Evolutionary conservation across 2,329 filamentous ascomycete genomes (phyloP), one percentile per base, ranked within the genome.

Genomic region (Massarina eburnea): DNA sequence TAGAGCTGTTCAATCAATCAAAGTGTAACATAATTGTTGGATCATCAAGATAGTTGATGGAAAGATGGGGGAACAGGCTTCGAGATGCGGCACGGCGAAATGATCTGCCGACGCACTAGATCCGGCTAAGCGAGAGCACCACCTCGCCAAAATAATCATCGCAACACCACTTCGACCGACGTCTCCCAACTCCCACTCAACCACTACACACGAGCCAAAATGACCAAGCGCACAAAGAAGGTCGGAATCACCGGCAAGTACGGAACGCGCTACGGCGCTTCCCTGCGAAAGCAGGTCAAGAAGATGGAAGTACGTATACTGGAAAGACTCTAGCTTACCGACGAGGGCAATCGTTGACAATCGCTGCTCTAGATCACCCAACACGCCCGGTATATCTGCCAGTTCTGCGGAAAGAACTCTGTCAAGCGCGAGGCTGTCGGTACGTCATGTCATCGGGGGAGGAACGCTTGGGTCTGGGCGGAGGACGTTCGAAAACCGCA

Each of bases 241-340:
- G 90, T 95, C 85, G 89, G 89, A 76, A 91, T 96, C 77, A 96
- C 92, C 82, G 89, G 91, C 80, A 67, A 96, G 86, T 96, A 96
- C 81, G 91, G 91, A 84, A 91, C 88, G 75, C 89, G 91, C 86
- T 95, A 88, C 80, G 94, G 92, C 91, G 92, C 94, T 75, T 97
- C 94, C 72, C 90, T 97, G 79, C 90, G 91, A 80, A 97, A 97
- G 85, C 91, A 91, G 77, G 87, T 94, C 74, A 97, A 97, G 90
- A 96, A 96, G 89, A 96, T 96, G 88, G 94, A 97, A 55, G 61
- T 67, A 58, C 52, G 64, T 59, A 57, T 39, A 52, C 41, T 35
- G 41, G 21, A n/a, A 45, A 41, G 8, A n/a, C 17, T 9, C 6
- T n/a, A 20, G 26, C 26, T 17, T 33, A 34, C 30, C 42, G 29